Base-by-base conservation (phyloP, 345 rosid genomes). In the Litchi chinensis region DNA sequence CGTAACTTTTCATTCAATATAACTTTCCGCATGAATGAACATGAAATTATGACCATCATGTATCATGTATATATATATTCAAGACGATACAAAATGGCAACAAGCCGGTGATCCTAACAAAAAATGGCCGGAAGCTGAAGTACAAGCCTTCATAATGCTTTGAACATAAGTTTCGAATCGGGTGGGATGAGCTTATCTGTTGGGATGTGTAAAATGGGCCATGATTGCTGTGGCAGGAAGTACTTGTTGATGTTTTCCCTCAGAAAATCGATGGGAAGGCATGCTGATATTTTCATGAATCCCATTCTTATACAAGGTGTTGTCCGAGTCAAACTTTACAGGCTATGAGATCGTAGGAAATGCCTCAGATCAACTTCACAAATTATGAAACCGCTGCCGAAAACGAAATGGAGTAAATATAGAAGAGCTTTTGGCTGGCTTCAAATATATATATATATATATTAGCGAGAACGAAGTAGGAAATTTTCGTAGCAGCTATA, bases 41-140 rank as follows among this genome's bases (percentile, higher is more conserved):
- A n/a, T n/a, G n/a, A n/a, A n/a, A n/a, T n/a, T n/a, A n/a, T n/a
- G n/a, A n/a, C n/a, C n/a, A n/a, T n/a, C n/a, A n/a, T n/a, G n/a
- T n/a, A 28, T 28, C 32, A 28, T 28, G 32, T 28, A 57, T 24
- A 59, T 22, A 62, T 46, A 32, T 44, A 70, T 68, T 54, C 70
- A 56, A 60, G 74, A 56, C 26, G 76, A 68, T 28, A 77, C 44
- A 68, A 84, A 82, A 62, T 87, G 88, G 87, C 82, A 80, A 11
- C 86, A 77, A 32, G 77, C 59, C 12, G 73, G 69, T 57, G 79
- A 82, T 78, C 43, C 69, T 60, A 86, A 83, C 54, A 83, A 74
- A 82, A 91, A 91, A 82, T 93, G 98, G 98, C 91, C 92, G 15
- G 92, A 83, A 21, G 88, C 89, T 76, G 97, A 94, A 86, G 93